phyloP scores from a whole-genome alignment of 495 filamentous ascomycete species.

The Glutinoglossum americanum region DNA sequence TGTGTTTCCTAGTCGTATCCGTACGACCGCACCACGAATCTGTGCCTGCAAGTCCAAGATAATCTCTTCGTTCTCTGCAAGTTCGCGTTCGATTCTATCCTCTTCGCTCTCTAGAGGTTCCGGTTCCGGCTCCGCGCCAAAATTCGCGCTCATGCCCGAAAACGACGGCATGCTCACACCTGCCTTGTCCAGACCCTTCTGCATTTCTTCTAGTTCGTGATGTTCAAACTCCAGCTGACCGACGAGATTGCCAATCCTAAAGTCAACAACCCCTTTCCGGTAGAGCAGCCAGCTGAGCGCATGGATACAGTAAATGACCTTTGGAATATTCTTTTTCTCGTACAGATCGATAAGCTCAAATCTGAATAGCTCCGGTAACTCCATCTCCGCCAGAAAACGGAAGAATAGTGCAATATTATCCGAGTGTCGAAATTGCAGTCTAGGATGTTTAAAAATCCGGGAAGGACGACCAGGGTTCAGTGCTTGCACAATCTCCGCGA shows the following conservation, averaged over 20 bases:
- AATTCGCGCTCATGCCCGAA: conserved; percentile 85
- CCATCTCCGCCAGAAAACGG: conserved; percentile 75
- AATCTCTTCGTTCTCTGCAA: conserved; percentile 47
- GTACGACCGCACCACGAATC: conserved; percentile 56
- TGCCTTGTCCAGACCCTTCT: conserved; percentile 87
- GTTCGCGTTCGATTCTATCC: conserved; percentile 66
- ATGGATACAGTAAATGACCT: conserved; percentile 97
- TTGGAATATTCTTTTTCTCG: conserved; percentile 99
- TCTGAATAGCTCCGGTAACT: conserved; percentile 90
- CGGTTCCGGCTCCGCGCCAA: conserved; percentile 57
- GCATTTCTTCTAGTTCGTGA: conserved; percentile 87
- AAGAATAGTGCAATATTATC: conserved; percentile 95
- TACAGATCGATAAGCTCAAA: conserved; percentile 97
- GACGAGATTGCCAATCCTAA: conserved; percentile 94
- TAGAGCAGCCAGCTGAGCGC: conserved; percentile 89
- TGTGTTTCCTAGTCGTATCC: conserved; percentile 52
- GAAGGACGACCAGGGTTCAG: conserved; percentile 52
- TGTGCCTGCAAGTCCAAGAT: conserved; percentile 73
- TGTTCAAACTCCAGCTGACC: conserved; percentile 95
- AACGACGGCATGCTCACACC: conserved; percentile 95
- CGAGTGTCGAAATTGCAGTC: conserved; percentile 84
- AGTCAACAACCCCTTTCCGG: conserved; percentile 81
- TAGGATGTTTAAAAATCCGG: conserved; percentile 66
- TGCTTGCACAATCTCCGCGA: conserved; percentile 89
- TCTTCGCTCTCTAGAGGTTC: conserved; percentile 67